Evolutionary conservation across 352 stramenopile genomes (phyloP).

Genomic region (Phytophthora tentaculata): DNA sequence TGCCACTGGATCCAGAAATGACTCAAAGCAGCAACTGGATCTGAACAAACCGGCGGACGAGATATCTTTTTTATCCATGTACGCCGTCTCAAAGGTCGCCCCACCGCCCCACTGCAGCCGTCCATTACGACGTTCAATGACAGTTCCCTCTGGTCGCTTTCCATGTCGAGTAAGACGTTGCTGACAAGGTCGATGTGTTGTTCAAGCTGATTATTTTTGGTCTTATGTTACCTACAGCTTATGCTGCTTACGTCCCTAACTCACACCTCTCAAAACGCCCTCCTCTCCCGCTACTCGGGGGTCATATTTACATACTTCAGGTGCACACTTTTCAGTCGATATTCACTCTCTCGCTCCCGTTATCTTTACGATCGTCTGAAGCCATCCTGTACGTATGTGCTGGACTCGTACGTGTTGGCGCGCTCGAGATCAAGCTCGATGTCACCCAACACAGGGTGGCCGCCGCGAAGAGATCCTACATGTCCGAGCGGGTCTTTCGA

Average conservation of each 20-base stretch:
- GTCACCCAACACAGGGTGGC: constrained; percentile 23
- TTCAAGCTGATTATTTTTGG: constrained; percentile 27
- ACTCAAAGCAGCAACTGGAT: too few species aligned
- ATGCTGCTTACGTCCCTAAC: constrained; percentile 25
- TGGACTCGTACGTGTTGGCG: constrained; percentile 34
- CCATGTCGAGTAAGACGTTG: too few species aligned
- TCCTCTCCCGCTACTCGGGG: constrained; percentile 9
- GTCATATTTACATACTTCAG: constrained; percentile 35
- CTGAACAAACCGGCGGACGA: too few species aligned
- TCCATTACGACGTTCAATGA: too few species aligned
- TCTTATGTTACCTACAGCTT: constrained; percentile 32
- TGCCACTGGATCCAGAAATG: too few species aligned
- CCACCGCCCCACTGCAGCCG: too few species aligned
- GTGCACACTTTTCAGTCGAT: neutral
- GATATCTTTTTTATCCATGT: too few species aligned
- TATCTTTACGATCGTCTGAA: constrained; percentile 23
- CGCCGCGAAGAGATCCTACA: neutral
- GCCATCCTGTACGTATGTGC: constrained; percentile 36
- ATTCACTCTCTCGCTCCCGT: neutral
- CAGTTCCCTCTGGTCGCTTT: too few species aligned
- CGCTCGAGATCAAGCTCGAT: constrained; percentile 32
- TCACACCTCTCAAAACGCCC: neutral
- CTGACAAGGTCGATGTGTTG: neutral
- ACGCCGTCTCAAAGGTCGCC: too few species aligned
- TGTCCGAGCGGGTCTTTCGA: constrained; percentile 23